Evolutionary conservation across 2,329 filamentous ascomycete species (phyloP).

Genomic region (Aspergillus sp.): DNA sequence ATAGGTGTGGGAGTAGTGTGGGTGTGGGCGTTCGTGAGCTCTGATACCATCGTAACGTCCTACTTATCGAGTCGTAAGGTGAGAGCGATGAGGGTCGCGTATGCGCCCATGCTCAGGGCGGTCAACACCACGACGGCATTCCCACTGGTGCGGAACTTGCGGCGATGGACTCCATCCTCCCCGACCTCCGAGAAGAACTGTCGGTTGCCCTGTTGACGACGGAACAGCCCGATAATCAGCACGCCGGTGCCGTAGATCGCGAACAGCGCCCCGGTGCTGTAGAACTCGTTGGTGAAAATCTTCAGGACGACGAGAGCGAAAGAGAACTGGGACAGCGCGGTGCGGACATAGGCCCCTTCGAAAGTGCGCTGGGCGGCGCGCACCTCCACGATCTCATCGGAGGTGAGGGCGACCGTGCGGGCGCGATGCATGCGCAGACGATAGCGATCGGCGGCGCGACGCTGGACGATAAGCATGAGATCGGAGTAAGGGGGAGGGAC

Average conservation of each 20-base stretch:
- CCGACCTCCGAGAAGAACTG: conserved; percentile 74
- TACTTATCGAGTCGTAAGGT: conserved; percentile 50
- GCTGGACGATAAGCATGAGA: conserved; percentile 36
- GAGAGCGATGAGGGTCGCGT: conserved; percentile 59
- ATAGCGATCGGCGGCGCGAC: conserved; percentile 70
- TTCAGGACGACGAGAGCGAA: conserved; percentile 93
- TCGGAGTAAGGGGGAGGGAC: conserved; percentile 2
- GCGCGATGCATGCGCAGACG: conserved; percentile 80
- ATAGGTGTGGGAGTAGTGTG: too few relatives aligned
- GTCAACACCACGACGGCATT: conserved; percentile 65
- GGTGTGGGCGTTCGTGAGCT: background rate
- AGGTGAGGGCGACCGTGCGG: conserved; percentile 76
- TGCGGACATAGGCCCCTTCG: conserved; percentile 94
- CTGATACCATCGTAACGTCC: conserved; percentile 1
- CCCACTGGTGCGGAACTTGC: conserved; percentile 64
- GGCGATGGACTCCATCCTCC: conserved; percentile 59
- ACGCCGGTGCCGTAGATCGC: conserved; percentile 87
- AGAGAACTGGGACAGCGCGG: conserved; percentile 89
- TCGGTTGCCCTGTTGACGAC: conserved; percentile 85
- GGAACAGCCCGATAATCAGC: conserved; percentile 77
- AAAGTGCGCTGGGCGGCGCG: conserved; percentile 94
- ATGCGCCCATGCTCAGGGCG: conserved; percentile 61
- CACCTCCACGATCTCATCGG: conserved; percentile 86
- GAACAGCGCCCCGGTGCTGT: conserved; percentile 93
- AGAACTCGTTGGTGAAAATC: conserved; percentile 96